phyloP scores from a whole-genome alignment of 768 basidiomycete species.

The Podaxis sp. region DNA sequence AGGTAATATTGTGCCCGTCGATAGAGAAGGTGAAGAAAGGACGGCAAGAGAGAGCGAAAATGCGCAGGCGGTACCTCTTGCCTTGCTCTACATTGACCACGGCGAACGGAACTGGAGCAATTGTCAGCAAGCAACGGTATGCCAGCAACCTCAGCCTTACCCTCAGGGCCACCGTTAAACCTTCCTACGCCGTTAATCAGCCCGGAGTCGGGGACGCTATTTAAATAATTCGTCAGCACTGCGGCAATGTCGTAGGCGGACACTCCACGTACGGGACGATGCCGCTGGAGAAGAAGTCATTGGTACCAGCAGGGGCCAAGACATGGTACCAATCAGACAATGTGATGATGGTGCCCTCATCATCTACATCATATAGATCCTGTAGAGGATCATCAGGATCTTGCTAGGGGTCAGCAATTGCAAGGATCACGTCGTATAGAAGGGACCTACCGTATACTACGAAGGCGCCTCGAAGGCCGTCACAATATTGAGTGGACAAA shows the following conservation, averaged over 20 bases:
- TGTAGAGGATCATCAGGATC: constrained; percentile 26
- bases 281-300: constrained; percentile 31
- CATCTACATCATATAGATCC: constrained; percentile 27
- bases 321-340: constrained; percentile 10
- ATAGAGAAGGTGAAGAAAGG: constrained; percentile 35
- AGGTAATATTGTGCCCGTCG: constrained; percentile 26
- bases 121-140: not conserved
- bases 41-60: constrained; percentile 44
- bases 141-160: constrained; percentile 5
- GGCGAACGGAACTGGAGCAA: constrained; percentile 10
- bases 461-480: constrained; percentile 23
- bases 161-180: constrained; percentile 8
- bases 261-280: constrained; percentile 9
- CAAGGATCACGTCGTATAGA: constrained; percentile 13
- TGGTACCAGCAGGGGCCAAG: constrained; percentile 26
- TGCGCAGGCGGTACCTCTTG: constrained; percentile 48
- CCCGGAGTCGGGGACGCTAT: not conserved
- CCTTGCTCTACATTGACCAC: constrained; percentile 38
- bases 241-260: not conserved
- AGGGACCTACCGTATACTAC: constrained; percentile 23
- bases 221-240: not conserved
- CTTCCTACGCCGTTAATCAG: constrained; percentile 15
- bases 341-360: constrained; percentile 27
- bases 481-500: constrained; percentile 20
- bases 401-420: constrained; percentile 15